Percentiles rank a stretch among this genome's conserved stretches.
phyloP scores from a whole-genome alignment of 179 eudicot species.

The Spinacia oleracea region DNA sequence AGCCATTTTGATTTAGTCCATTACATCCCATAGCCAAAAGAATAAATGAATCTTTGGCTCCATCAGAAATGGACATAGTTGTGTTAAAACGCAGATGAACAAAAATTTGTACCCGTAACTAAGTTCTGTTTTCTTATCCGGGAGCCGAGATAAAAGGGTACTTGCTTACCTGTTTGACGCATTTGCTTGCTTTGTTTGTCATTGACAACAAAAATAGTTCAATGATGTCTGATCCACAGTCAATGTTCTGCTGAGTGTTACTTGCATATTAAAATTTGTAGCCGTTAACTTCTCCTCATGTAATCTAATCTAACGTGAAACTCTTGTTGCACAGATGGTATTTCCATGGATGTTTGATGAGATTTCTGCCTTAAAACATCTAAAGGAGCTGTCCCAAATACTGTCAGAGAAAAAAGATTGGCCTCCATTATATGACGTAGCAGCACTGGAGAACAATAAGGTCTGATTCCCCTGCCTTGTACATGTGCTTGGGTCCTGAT shows the following conservation, averaged over 20 bases:
- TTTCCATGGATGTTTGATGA: conserved; percentile 98
- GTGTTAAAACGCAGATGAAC: neutral
- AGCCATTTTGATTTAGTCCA: no score
- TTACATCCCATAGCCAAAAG: no score
- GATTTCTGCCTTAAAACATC: conserved; percentile 60
- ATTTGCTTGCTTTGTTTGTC: neutral
- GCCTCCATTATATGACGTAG: conserved; percentile 76
- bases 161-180: neutral
- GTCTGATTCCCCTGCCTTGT: conserved; percentile 32
- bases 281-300: neutral
- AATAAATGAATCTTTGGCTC: no score
- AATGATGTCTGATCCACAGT: neutral
- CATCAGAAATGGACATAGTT: no score
- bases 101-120: no score
- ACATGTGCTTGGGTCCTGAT: neutral
- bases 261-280: neutral
- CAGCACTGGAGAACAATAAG: conserved; percentile 63
- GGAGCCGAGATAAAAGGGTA: neutral
- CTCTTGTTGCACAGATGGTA: conserved; percentile 60
- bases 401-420: conserved; percentile 81
- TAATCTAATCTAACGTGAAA: neutral
- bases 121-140: neutral
- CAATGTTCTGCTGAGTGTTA: neutral
- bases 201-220: neutral
- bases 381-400: conserved; percentile 66